These are phyloP conservation scores for Geranium rotundifolium DNA, from an alignment of 345 rosid genomes.

Conservation along the genomic window DNA sequence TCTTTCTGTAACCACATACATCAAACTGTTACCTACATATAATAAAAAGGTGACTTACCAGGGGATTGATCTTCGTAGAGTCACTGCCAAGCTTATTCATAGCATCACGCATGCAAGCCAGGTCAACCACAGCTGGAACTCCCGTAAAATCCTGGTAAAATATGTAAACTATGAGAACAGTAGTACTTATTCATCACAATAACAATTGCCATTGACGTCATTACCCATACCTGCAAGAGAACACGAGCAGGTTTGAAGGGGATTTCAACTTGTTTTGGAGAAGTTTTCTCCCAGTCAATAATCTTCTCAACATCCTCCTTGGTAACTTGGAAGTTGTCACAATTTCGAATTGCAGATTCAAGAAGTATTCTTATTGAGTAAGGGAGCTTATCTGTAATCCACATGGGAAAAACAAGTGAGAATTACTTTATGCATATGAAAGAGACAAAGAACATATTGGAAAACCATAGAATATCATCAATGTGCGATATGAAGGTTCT, in stretches of 20 bases:
- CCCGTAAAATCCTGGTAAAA: slow-evolving; percentile 73
- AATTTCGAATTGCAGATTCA: slow-evolving; percentile 83
- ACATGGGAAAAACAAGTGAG: not conserved
- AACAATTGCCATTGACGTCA: not conserved
- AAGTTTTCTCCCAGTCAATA: slow-evolving; percentile 70
- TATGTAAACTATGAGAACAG: not conserved
- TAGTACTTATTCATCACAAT: not conserved
- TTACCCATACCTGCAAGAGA: slow-evolving; percentile 48
- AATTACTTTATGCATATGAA: not conserved
- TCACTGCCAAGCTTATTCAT: slow-evolving; percentile 65
- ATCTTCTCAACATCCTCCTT: slow-evolving; percentile 79
- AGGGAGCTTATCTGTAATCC: slow-evolving; percentile 49
- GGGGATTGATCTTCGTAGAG: slow-evolving; percentile 73
- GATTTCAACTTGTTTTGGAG: slow-evolving; percentile 60
- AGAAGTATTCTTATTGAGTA: slow-evolving; percentile 66
- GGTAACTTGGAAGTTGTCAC: slow-evolving; percentile 75
- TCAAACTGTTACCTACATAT: too few relatives aligned
- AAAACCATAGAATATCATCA: too few relatives aligned
- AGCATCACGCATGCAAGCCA: slow-evolving; percentile 88
- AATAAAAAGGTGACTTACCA: slow-evolving; percentile 33
- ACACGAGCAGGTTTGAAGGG: slow-evolving; percentile 90
- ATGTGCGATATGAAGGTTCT: not conserved
- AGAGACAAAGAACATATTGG: not conserved
- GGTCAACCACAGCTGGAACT: slow-evolving; percentile 77
- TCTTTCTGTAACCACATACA: not conserved